Evolutionary conservation across 1,139 yeast genomes (phyloP).

Genomic region (Debaryomycetaceae sp.): DNA sequence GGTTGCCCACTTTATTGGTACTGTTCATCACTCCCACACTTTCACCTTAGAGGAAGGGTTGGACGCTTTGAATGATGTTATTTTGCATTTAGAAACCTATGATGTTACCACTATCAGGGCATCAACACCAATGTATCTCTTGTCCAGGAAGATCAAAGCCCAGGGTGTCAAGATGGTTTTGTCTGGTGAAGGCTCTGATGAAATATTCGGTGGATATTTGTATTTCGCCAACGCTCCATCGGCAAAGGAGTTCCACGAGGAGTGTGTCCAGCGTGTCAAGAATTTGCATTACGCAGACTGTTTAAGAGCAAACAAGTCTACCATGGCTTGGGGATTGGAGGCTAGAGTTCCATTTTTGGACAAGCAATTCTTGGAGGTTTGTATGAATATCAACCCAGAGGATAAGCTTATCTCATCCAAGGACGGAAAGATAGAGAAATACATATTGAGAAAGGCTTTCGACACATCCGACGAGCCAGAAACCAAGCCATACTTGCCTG

Average conservation of each 20-base stretch:
- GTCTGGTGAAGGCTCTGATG: conserved; percentile 99
- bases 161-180: conserved; percentile 99
- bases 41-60: conserved; percentile 95
- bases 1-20: conserved; percentile 93
- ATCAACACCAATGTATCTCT: conserved; percentile 96
- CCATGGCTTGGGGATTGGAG: conserved; percentile 99
- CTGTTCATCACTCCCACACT: conserved; percentile 96
- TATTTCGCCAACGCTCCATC: conserved; percentile 97
- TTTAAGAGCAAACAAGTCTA: conserved; percentile 97
- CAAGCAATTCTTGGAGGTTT: conserved; percentile 82
- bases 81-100: conserved; percentile 92
- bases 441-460: conserved; percentile 93
- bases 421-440: conserved; percentile 83
- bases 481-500: conserved; percentile 82
- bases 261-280: conserved; percentile 92
- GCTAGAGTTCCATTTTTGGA: conserved; percentile 99
- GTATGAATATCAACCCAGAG: conserved; percentile 92
- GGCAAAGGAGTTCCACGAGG: conserved; percentile 88
- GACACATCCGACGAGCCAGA: conserved; percentile 76
- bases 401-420: conserved; percentile 76
- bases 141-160: conserved; percentile 95
- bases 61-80: conserved; percentile 92
- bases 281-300: conserved; percentile 97
- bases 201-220: conserved; percentile 96
- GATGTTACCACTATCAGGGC: conserved; percentile 99